phyloP scores from a whole-genome alignment of 257 asterid genomes.

The Catharanthus roseus region DNA sequence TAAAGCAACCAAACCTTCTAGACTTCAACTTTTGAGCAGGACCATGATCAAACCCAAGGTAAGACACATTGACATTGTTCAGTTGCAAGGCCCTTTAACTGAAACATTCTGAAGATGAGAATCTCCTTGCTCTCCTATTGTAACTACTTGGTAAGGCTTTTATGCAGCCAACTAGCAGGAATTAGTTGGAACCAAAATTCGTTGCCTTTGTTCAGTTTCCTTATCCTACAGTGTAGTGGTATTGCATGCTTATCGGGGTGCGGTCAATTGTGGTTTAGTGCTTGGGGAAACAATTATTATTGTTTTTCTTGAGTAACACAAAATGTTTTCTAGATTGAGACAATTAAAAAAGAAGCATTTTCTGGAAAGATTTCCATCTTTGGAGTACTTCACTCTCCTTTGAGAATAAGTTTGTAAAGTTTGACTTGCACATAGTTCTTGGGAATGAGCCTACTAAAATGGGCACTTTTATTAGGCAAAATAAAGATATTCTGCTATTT shows the following conservation, averaged over 20 bases:
- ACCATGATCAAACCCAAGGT: background rate
- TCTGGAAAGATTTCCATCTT: background rate
- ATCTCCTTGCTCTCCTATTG: background rate
- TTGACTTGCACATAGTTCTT: background rate
- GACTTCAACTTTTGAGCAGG: background rate
- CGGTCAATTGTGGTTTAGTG: too few species aligned
- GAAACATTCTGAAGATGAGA: background rate
- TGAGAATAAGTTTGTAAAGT: background rate
- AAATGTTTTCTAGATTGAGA: background rate
- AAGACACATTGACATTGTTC: background rate
- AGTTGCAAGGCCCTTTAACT: background rate
- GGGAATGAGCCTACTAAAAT: background rate
- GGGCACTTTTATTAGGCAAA: conserved; percentile 1
- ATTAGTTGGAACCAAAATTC: background rate
- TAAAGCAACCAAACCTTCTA: background rate
- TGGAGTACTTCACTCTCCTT: background rate
- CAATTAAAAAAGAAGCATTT: background rate
- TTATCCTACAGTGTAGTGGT: background rate
- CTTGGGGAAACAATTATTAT: background rate
- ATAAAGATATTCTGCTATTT: background rate
- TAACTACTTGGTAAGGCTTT: background rate
- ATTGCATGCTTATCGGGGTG: background rate
- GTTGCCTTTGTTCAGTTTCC: background rate
- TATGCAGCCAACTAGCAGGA: background rate
- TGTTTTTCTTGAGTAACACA: background rate